Base-by-base conservation (phyloP, 2,329 filamentous ascomycete species). In the Apiospora saccharicola region DNA sequence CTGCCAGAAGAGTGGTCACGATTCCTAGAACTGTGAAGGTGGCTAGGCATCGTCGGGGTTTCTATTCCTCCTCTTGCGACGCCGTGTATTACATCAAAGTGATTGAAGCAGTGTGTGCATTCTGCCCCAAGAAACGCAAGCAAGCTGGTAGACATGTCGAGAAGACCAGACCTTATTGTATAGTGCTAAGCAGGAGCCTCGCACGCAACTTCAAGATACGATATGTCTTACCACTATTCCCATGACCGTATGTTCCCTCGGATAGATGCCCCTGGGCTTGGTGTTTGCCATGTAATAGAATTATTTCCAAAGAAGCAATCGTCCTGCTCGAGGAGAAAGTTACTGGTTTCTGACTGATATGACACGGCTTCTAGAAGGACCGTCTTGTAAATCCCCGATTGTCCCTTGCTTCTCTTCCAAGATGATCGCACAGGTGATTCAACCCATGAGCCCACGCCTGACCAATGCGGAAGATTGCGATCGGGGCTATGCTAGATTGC, bases 381-480 rank as follows among this genome's bases (percentile, higher is more conserved):
- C 5, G 12, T 41, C 37, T 41, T 41, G 37, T 51, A 13, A n/a
- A 51, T 51, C 12, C 49, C 24, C n/a, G 12, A 61, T 8, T 10
- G 53, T 37, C 30, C 53, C 53, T 61, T 61, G 12, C 53, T 13
- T 22, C 30, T 57, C 19, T 51, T n/a, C 51, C 26, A n/a, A 19
- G 53, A 37, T 12, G 53, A 61, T 61, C 30, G 22, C 19, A 73
- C 13, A 76, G 75, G 46, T 3, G 26, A 26, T 24, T n/a, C 43
- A 34, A 49, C 16, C 26, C 30, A 34, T 4, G 14, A 61, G 43
- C 43, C 37, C 4, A 51, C 4, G 6, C 8, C 34, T 51, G 57
- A 53, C 19, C 44, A 68, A 30, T 68, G 30, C 37, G 16, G 46
- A 19, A 67, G 53, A 37, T 61, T 41, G 24, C 34, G 24, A 44